Percentiles rank a stretch among this genome's conserved stretches.
These are phyloP conservation scores for Solanum hybrid DNA, from an alignment of 305 asterid genomes.

Conservation along the genomic window DNA sequence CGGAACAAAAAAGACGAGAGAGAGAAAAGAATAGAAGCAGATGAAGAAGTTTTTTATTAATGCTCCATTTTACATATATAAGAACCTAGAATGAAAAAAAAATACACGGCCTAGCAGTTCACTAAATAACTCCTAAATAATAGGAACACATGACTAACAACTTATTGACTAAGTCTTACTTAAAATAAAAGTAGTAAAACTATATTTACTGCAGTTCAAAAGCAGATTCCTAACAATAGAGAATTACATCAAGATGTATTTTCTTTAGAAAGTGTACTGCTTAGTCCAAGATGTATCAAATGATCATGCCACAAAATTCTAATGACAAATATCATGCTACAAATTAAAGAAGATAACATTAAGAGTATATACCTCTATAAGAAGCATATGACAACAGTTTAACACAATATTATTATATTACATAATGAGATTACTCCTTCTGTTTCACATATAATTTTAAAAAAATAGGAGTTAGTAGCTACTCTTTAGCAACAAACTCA, in stretches of 20 bases:
- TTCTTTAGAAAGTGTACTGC: background rate
- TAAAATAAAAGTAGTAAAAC: background rate
- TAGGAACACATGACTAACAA: background rate
- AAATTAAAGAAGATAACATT: background rate
- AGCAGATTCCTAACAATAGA: background rate
- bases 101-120: background rate
- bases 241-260: background rate
- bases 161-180: background rate
- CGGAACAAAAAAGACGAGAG: background rate
- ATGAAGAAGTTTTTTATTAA: background rate
- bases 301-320: background rate
- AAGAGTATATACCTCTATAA: background rate
- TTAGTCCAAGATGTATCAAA: background rate
- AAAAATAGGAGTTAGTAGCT: background rate
- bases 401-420: background rate
- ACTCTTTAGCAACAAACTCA: background rate
- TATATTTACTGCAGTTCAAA: background rate
- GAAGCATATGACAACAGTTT: background rate
- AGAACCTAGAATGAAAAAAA: background rate
- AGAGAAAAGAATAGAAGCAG: background rate
- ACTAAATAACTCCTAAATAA: background rate
- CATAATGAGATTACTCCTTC: background rate
- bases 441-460: background rate
- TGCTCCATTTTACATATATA: background rate
- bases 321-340: background rate